Base-by-base conservation (phyloP, 2,329 filamentous ascomycete genomes). In the Lachnellula hyalina region DNA sequence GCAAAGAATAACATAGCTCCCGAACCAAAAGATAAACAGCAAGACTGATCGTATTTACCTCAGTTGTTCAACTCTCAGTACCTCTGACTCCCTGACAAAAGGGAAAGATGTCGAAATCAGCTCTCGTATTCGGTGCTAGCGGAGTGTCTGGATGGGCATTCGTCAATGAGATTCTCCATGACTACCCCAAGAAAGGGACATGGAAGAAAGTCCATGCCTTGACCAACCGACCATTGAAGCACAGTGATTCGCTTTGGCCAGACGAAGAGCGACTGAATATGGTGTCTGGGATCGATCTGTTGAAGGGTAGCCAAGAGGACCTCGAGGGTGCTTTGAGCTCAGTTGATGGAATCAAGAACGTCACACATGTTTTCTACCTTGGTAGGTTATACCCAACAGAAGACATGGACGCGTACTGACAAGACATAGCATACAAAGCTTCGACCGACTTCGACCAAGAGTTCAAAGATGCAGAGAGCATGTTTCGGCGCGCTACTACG, bases 71-170 rank as follows among this genome's bases (percentile, higher is more conserved):
- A 11, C 28, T 32, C 9, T 32, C 28, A 32, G 9, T 11, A 32
- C 2, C 28, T 32, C 28, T 32, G 8, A 11, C 28, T 9, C 25
- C 28, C 8, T 15, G 17, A 19, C 38, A 41, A 41, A 2, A n/a
- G 38, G 9, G 38, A 17, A 25, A 17, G 42, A 52, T 52, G 45
- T 48, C 42, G 7, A 55, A 52, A 41, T 52, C 47, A 46, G 57
- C 57, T 14, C 58, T 58, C 38, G 63, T 69, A 40, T 68, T 70
- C 65, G 75, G 75, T 36, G 75, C 74, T 47, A 75, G 73, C 57
- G 76, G 75, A n/a, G 75, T 78, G 51, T 73, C 74, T 2, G 76
- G 76, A 38, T 79, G 76, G 76, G 72, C 76, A 6, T 72, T 79
- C 51, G 73, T 75, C 15, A 78, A 77, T 50, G 70, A 74, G 51